phyloP scores from a whole-genome alignment of 768 basidiomycete species.

The Cystofilobasidium bisporidii region DNA sequence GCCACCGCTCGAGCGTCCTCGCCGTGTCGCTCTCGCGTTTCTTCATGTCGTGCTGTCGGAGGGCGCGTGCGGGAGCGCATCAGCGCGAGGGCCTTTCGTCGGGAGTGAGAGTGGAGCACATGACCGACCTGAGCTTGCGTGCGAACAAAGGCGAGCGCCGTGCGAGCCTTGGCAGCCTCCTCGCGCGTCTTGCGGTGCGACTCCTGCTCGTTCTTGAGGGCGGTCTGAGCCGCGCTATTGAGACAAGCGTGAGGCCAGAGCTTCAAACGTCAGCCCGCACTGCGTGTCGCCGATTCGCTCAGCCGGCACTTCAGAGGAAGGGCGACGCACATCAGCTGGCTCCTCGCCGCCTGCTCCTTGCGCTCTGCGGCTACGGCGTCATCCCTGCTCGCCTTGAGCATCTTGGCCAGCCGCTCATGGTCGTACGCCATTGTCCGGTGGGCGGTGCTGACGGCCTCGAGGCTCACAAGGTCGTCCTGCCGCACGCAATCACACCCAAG shows the following conservation, averaged over 20 bases:
- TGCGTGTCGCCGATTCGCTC: neutral
- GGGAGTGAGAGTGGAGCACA: neutral
- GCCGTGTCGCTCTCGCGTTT: constrained; percentile 74
- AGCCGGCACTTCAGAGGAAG: no score
- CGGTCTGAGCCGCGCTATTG: constrained; percentile 14
- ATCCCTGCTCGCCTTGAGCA: constrained; percentile 55
- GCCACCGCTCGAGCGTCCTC: constrained; percentile 63
- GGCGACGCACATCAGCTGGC: constrained; percentile 55
- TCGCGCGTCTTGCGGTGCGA: constrained; percentile 29
- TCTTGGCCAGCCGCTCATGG: constrained; percentile 59
- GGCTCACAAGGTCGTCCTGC: constrained; percentile 65
- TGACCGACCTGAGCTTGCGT: constrained; percentile 31
- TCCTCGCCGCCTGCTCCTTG: constrained; percentile 64
- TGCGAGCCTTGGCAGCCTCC: constrained; percentile 28
- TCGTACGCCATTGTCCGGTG: constrained; percentile 70
- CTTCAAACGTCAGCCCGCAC: neutral
- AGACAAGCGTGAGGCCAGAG: neutral
- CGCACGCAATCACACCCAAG: no score
- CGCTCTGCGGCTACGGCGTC: constrained; percentile 62
- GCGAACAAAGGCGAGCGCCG: constrained; percentile 30
- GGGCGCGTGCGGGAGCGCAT: no score
- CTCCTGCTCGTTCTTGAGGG: constrained; percentile 30
- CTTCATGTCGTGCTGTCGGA: constrained; percentile 53
- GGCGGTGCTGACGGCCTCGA: constrained; percentile 65
- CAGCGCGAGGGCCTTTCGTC: no score